Conservation (phyloP, 2,329 filamentous ascomycete genomes). For the Diplodia scrobiculata region DNA sequence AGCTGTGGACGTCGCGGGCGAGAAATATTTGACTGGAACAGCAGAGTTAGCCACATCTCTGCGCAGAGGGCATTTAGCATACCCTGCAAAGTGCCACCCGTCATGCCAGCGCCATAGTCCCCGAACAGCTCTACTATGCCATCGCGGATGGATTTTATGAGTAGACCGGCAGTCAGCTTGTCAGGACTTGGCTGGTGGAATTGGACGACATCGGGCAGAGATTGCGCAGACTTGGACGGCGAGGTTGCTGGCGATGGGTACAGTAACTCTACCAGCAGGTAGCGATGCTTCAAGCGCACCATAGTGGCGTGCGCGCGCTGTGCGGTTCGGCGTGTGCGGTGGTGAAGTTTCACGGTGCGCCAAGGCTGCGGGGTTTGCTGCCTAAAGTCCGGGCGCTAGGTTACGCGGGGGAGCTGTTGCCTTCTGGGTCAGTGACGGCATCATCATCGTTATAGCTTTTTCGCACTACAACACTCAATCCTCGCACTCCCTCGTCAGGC, state of each 20-base stretch:
- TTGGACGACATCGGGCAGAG: conserved; percentile 63
- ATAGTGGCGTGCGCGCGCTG: conserved; percentile 53
- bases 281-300: conserved; percentile 96
- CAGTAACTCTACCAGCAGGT: conserved; percentile 90
- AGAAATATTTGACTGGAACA: conserved; percentile 83
- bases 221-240: conserved; percentile 38
- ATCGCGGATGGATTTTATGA: conserved; percentile 65
- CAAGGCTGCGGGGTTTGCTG: conserved; percentile 20
- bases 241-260: conserved; percentile 65
- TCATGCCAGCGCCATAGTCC: conserved; percentile 80
- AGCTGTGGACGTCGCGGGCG: conserved; percentile 86
- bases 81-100: conserved; percentile 71
- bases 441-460: not conserved
- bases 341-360: conserved; percentile 18
- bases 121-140: conserved; percentile 55
- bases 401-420: conserved; percentile 15
- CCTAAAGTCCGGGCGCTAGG: conserved; percentile 2
- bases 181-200: conserved; percentile 79
- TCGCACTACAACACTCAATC: not conserved
- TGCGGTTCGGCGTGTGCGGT: not conserved
- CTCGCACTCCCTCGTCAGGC: not conserved
- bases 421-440: conserved; percentile 12
- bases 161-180: conserved; percentile 64
- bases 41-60: not conserved
- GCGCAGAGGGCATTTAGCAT: conserved; percentile 33